A percentile compares a stretch with the other conserved stretches of the same genome.
Conservation (phyloP, 2,329 filamentous ascomycete species). For the Trichoderma citrinoviride region DNA sequence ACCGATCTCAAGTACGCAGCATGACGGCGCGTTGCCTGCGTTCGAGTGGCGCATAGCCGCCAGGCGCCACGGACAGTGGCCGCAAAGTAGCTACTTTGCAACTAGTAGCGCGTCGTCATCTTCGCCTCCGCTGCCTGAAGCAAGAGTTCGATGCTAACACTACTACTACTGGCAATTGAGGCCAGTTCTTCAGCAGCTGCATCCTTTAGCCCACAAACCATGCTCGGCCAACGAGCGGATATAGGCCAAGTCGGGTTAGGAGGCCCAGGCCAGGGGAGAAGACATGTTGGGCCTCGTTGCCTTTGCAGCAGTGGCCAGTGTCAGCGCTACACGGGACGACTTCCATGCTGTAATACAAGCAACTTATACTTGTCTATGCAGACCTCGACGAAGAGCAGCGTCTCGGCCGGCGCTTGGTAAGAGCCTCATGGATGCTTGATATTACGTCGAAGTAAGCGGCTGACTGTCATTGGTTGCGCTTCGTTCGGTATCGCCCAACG, state of each 20-base stretch:
- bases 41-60: slow-evolving; percentile 1
- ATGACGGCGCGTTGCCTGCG: background rate
- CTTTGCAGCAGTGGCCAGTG: background rate
- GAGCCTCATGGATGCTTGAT: background rate
- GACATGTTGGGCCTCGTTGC: background rate
- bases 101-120: slow-evolving; percentile 11
- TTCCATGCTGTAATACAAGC: background rate
- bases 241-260: background rate
- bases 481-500: slow-evolving; percentile 4
- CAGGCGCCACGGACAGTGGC: background rate
- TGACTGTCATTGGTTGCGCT: background rate
- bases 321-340: background rate
- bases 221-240: background rate
- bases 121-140: background rate
- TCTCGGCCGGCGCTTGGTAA: background rate
- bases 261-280: background rate
- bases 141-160: background rate
- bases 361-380: background rate
- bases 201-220: background rate
- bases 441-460: background rate
- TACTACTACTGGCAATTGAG: too few relatives aligned
- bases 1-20: background rate
- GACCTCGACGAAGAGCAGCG: background rate
- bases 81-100: background rate
- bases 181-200: background rate